Evolutionary conservation across 2,329 filamentous ascomycete genomes (phyloP).

Genomic region (Plectosphaerella sp.): DNA sequence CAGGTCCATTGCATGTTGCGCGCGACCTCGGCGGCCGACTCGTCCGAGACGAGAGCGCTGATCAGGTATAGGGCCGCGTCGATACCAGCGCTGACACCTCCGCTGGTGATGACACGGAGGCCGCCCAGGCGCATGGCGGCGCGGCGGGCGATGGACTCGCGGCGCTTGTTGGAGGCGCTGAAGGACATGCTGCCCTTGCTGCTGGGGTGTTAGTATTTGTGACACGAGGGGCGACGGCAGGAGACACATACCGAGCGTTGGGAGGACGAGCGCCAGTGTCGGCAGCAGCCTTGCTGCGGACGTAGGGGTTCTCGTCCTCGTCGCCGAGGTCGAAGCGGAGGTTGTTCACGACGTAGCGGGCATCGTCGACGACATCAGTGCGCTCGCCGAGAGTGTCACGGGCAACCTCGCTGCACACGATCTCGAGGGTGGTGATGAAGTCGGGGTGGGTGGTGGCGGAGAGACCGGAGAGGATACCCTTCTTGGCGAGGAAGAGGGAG

Average conservation of each 20-base stretch:
- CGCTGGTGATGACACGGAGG: conserved; percentile 72
- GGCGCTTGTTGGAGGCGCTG: conserved; percentile 67
- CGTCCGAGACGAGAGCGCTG: conserved; percentile 74
- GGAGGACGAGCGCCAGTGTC: conserved; percentile 49
- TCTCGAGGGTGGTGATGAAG: conserved; percentile 76
- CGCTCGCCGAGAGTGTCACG: conserved; percentile 68
- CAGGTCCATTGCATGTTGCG: conserved; percentile 76
- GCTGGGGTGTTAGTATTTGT: not conserved
- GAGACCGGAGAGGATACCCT: conserved; percentile 73
- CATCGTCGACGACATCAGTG: conserved; percentile 77
- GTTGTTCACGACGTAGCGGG: conserved; percentile 86
- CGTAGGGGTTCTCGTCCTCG: conserved; percentile 78
- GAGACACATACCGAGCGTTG: conserved; percentile 49
- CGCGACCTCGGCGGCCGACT: conserved; percentile 71
- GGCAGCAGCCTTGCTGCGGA: conserved; percentile 68
- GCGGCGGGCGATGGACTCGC: conserved; percentile 76
- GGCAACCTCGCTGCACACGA: conserved; percentile 70
- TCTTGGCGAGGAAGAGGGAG: conserved; percentile 69
- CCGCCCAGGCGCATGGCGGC: conserved; percentile 68
- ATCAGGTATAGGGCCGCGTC: conserved; percentile 84
- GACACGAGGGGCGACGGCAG: not conserved
- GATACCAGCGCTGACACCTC: conserved; percentile 73
- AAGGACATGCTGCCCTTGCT: conserved; percentile 83
- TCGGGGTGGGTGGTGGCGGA: conserved; percentile 81
- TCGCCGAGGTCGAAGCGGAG: conserved; percentile 80